Evolutionary conservation across 768 basidiomycete species (phyloP).

Genomic region (Tricholoma saponaceum): DNA sequence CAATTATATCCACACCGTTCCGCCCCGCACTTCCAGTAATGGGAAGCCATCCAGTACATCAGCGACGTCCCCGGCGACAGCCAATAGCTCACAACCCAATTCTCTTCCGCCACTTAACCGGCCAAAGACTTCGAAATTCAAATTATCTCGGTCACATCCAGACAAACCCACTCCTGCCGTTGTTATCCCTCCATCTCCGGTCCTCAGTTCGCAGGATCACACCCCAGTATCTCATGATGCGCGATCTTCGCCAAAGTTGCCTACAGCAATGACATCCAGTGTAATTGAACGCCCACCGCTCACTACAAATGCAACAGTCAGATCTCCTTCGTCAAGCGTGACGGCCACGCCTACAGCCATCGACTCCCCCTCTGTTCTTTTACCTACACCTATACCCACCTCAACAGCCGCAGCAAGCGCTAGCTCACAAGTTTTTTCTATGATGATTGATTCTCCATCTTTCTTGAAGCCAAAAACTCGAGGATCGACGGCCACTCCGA

Average conservation of each 20-base stretch:
- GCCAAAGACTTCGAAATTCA: constrained; percentile 47
- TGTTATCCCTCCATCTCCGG: constrained; percentile 4
- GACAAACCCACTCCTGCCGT: constrained; percentile 20
- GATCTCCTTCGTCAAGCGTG: constrained; percentile 9
- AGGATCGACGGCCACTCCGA: not conserved
- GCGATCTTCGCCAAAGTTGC: constrained; percentile 33
- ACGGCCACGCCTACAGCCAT: constrained; percentile 25
- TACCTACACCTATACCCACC: constrained; percentile 6
- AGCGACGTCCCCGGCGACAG: constrained; percentile 1
- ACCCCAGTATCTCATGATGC: constrained; percentile 24
- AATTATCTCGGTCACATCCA: constrained; percentile 32
- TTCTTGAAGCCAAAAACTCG: constrained; percentile 6
- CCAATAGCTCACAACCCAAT: constrained; percentile 7
- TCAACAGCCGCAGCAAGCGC: constrained; percentile 1
- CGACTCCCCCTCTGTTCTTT: constrained; percentile 37
- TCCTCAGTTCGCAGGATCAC: constrained; percentile 12
- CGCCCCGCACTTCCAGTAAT: constrained; percentile 2
- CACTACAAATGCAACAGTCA: constrained; percentile 2
- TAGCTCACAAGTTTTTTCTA: constrained; percentile 2
- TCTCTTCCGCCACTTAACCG: constrained; percentile 27
- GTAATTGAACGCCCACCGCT: constrained; percentile 7
- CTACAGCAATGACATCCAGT: constrained; percentile 3
- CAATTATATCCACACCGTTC: constrained; percentile 23
- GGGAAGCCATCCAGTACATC: not conserved
- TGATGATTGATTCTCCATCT: constrained; percentile 16